Evolutionary conservation across 495 filamentous ascomycete species (phyloP), one percentile per base, ranked within the genome.

Genomic region (Penicillium ochrochloron): DNA sequence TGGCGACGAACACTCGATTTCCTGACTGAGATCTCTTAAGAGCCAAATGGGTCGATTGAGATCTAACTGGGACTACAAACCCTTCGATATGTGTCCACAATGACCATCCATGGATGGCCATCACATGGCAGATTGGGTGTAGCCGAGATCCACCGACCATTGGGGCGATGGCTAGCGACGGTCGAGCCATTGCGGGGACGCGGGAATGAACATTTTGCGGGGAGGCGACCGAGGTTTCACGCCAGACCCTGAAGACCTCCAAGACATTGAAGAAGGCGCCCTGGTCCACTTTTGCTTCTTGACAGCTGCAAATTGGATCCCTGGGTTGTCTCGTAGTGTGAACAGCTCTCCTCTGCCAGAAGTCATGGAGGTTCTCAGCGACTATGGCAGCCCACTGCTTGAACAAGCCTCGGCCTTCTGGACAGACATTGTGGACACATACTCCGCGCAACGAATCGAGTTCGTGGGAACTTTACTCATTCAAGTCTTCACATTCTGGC

Each of bases 401-500:
- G 42, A 25, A 11, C 54, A 48, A 42, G 53, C 53, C 17, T 25
- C 44, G 14, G 53, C 56, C n/a, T 53, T 72, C 44, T 80, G 76
- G 78, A 34, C 65, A 0, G 21, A 68, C 14, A 66, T 77, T 25
- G 68, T 73, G 17, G 41, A 54, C 2, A 59, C 62, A 9, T 67
- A 78, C 61, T 71, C 71, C 2, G 72, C 78, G 0, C 63, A 73
- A 42, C 61, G 57, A 35, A 67, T 82, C 51, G 79, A 86, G 58
- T 81, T 85, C 57, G 63, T 75, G 42, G 80, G 79, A 29, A 82
- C 79, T 4, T 67, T 83, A 2, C 21, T 80, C 10, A 65, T 82
- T 39, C 84, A 86, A 34, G 0, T 83, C 17, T 1, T 84, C 42
- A 75, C 70, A 67, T 86, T 86, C 73, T 87, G 83, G 83, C 10